Evolutionary conservation across 164 flowering plant species (phyloP), one percentile per base, ranked within the genome.

Genomic region (Santalum album): DNA sequence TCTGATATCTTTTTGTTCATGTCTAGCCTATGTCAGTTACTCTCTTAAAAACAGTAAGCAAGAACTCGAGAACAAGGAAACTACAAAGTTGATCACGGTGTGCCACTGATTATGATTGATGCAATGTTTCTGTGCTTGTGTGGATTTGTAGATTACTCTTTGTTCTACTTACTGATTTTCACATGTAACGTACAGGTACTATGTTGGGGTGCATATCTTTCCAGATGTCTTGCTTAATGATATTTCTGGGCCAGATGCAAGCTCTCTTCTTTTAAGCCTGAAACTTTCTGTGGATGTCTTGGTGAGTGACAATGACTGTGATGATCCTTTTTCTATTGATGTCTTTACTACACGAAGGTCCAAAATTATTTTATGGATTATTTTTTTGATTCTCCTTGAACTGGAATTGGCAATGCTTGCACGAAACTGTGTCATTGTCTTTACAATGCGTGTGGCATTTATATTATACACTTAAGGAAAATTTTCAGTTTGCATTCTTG

Each of bases 201-300:
- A 58, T 56, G 48, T 84, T 57, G 98, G 98, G 15, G 74, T 84
- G 51, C 69, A 82, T 46, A 56, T 84, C 59, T 91, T 84, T 72
- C 98, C 96, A 18, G 88, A 87, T 64, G 96, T 91, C 35, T 76
- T 87, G 70, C 82, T 91, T 35, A 91, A 86, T 73, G 91, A 91
- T 68, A 87, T 86, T 62, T 84, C 98, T 49, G 98, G 98, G 14
- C 87, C 91, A 48, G 90, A 87, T 60, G 91, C 88, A 57, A 86
- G 78, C 71, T 63, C 88, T 20, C 78, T 91, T 66, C 81, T 87
- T 47, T 65, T 91, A 60, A 91, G 98, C 73, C 73, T 91, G 83
- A 91, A 91, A 76, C 98, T 91, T 61, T 53, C 98, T 43, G 86
- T 87, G 46, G 96, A 91, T 75, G 98, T 91, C 55, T 64, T 90